Conservation (phyloP, 345 rosid species). For the Salix viminalis region DNA sequence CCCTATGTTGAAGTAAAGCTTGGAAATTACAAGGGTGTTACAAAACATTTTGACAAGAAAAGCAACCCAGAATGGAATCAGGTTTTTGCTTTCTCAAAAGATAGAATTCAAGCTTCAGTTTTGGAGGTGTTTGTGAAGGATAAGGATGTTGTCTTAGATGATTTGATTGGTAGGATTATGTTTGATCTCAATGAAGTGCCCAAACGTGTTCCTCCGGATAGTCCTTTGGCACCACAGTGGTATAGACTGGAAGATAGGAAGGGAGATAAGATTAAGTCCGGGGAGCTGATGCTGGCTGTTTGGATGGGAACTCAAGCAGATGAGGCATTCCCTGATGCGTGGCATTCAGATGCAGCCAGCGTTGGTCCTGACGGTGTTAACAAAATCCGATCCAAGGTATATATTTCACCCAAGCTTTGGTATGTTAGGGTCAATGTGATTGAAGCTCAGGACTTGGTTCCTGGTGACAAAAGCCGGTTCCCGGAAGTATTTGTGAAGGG, state of each 20-base stretch:
- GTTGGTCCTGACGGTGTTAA: slow-evolving; percentile 30
- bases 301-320: slow-evolving; percentile 37
- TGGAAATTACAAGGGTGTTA: slow-evolving; percentile 30
- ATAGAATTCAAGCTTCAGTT: slow-evolving; percentile 28
- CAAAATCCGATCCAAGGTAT: slow-evolving; percentile 28
- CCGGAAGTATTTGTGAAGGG: slow-evolving; percentile 28
- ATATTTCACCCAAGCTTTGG: slow-evolving; percentile 33
- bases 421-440: slow-evolving; percentile 33
- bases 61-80: slow-evolving; percentile 32
- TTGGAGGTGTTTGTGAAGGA: slow-evolving; percentile 30
- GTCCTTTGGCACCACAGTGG: slow-evolving; percentile 34
- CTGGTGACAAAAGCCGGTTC: slow-evolving; percentile 23
- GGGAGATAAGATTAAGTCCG: slow-evolving; percentile 19
- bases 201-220: slow-evolving; percentile 31
- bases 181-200: slow-evolving; percentile 30
- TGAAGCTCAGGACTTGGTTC: slow-evolving; percentile 34
- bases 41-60: slow-evolving; percentile 31
- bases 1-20: slow-evolving; percentile 32
- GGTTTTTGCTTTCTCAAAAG: slow-evolving; percentile 31
- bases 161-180: slow-evolving; percentile 24
- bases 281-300: slow-evolving; percentile 32
- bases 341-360: slow-evolving; percentile 34
- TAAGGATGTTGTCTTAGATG: slow-evolving; percentile 29
- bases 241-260: slow-evolving; percentile 30
- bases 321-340: slow-evolving; percentile 31